Conservation (phyloP, 148 eudicot genomes). For the Tetragonia tetragonoides region DNA sequence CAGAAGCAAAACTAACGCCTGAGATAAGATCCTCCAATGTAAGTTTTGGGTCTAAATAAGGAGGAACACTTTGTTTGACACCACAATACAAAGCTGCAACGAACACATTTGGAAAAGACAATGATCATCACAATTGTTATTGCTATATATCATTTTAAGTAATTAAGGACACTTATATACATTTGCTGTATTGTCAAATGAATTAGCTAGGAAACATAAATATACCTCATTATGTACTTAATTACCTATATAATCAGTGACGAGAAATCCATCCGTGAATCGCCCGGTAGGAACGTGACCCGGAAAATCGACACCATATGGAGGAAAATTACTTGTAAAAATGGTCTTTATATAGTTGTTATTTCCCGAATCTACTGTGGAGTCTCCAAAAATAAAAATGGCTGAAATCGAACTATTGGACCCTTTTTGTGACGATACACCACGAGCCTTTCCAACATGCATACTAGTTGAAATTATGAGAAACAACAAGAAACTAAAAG, state of each 20-base stretch:
- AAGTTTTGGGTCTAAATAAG: constrained; percentile 52
- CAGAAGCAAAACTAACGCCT: constrained; percentile 67
- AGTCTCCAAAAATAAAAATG: constrained; percentile 70
- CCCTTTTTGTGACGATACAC: neutral
- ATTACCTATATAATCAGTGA: constrained; percentile 50
- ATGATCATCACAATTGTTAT: neutral
- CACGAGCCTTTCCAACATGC: neutral
- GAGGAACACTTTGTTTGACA: constrained; percentile 37
- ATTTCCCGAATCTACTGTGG: constrained; percentile 81
- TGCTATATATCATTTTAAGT: too few species aligned
- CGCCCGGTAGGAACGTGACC: constrained; percentile 51
- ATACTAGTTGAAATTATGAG: neutral
- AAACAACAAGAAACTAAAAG: neutral
- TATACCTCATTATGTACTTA: too few species aligned
- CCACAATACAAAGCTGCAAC: constrained; percentile 61
- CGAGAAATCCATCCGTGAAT: constrained; percentile 53
- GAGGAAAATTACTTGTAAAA: constrained; percentile 46
- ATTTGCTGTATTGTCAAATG: too few species aligned
- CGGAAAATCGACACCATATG: constrained; percentile 52
- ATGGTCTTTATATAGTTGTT: constrained; percentile 44
- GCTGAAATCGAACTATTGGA: constrained; percentile 17
- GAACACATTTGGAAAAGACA: neutral
- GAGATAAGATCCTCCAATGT: constrained; percentile 37
- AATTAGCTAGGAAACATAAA: neutral
- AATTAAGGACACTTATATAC: too few species aligned